Evolutionary conservation across 257 asterid species (phyloP).

Genomic region (Linderniella brevidens): DNA sequence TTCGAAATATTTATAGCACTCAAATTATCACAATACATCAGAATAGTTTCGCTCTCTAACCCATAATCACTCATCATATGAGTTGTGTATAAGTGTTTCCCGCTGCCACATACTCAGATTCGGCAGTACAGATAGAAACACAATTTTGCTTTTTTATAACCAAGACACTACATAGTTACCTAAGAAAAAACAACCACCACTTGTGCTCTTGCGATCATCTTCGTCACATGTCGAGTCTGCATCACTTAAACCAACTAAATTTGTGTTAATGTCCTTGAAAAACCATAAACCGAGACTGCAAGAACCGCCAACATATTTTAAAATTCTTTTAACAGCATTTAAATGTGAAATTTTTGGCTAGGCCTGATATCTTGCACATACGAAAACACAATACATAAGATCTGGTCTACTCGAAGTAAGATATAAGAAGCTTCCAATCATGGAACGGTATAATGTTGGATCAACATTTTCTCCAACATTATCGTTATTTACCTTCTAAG

Average conservation of each 20-base stretch:
- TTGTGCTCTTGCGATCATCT: not conserved
- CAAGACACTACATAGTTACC: not conserved
- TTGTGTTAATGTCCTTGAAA: not conserved
- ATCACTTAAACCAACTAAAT: not conserved
- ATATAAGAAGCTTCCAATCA: not conserved
- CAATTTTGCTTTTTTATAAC: not conserved
- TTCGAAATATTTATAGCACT: not conserved
- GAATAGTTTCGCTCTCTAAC: not conserved
- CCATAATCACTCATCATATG: not conserved
- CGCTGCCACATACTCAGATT: not conserved
- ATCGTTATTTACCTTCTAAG: not conserved
- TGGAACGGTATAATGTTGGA: not conserved
- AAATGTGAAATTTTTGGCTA: not conserved
- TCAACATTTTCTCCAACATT: not conserved
- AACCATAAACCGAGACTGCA: not conserved
- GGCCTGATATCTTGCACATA: not conserved
- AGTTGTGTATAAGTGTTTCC: not conserved
- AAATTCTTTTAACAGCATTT: not conserved
- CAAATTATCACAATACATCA: not conserved
- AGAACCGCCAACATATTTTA: not conserved
- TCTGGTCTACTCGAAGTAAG: not conserved
- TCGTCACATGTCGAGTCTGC: no score
- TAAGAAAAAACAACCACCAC: not conserved
- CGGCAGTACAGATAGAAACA: not conserved
- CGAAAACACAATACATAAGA: not conserved